Conservation (phyloP, 192 early-diverging fungal species). For the Podila epigama region DNA sequence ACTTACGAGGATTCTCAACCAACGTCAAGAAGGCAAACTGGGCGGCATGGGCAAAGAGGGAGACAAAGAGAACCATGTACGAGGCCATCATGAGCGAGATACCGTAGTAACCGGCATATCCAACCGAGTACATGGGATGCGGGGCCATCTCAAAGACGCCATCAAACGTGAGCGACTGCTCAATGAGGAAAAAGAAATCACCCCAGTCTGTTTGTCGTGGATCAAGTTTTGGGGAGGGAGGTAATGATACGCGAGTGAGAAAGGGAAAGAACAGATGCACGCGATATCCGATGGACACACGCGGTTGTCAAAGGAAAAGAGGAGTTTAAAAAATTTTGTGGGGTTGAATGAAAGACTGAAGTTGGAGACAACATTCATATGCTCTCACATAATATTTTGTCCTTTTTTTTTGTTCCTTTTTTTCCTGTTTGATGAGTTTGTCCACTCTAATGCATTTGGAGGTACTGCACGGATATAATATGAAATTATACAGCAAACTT, state of each 20-base stretch:
- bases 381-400: neutral
- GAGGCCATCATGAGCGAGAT: conserved; percentile 89
- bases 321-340: conserved; percentile 18
- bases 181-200: conserved; percentile 96
- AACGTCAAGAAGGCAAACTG: conserved; percentile 90
- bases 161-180: conserved; percentile 90
- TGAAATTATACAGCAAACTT: neutral
- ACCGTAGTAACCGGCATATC: conserved; percentile 97
- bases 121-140: conserved; percentile 99
- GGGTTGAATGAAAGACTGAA: conserved; percentile 11
- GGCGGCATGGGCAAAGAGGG: conserved; percentile 84
- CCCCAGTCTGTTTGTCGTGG: conserved; percentile 86
- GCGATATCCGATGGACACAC: no score
- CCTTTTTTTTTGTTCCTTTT: neutral
- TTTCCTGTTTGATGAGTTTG: no score
- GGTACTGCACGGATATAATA: neutral
- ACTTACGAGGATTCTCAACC: conserved; percentile 91
- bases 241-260: neutral
- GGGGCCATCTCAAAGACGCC: conserved; percentile 97
- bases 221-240: neutral
- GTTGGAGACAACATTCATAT: conserved; percentile 7
- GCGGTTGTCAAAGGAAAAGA: no score
- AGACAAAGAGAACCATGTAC: conserved; percentile 91
- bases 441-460: no score
- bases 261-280: conserved; percentile 6